Percentiles rank a stretch among this genome's conserved stretches.
phyloP scores from a whole-genome alignment of 495 filamentous ascomycete genomes.

The Evansstolkia leycettana region DNA sequence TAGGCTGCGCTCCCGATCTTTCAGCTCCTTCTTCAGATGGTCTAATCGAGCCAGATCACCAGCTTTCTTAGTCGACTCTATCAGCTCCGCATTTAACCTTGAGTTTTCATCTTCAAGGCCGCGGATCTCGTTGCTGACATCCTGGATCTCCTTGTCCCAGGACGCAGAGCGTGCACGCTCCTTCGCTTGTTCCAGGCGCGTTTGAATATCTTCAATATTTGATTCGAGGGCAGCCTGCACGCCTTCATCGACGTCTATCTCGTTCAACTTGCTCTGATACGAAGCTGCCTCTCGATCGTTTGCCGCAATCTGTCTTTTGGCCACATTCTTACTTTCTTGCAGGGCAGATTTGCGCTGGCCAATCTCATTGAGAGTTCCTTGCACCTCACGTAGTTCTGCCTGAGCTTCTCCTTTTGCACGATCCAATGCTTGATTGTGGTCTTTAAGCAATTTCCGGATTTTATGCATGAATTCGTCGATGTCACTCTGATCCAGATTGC shows the following conservation, averaged over 20 bases:
- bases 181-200: slow-evolving; percentile 47
- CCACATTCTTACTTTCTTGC: slow-evolving; percentile 55
- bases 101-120: slow-evolving; percentile 55
- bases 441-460: slow-evolving; percentile 58
- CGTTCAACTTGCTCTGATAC: slow-evolving; percentile 53
- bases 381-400: slow-evolving; percentile 53
- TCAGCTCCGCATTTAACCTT: slow-evolving; percentile 59
- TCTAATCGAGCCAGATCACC: slow-evolving; percentile 69
- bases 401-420: slow-evolving; percentile 59
- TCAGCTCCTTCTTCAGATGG: slow-evolving; percentile 61
- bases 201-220: slow-evolving; percentile 55
- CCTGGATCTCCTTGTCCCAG: slow-evolving; percentile 56
- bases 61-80: slow-evolving; percentile 66
- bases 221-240: slow-evolving; percentile 61
- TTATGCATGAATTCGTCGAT: slow-evolving; percentile 67
- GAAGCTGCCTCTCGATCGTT: slow-evolving; percentile 54
- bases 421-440: slow-evolving; percentile 67
- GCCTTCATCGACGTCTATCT: slow-evolving; percentile 73
- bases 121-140: slow-evolving; percentile 48
- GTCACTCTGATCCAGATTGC: slow-evolving; percentile 58
- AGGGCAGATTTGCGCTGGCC: slow-evolving; percentile 53
- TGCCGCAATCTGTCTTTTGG: slow-evolving; percentile 52
- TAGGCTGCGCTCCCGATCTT: slow-evolving; percentile 55
- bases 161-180: slow-evolving; percentile 44
- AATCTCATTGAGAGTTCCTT: slow-evolving; percentile 54